Evolutionary conservation across 176 grass and related monocot genomes (phyloP).

Genomic region (Phragmites australis): DNA sequence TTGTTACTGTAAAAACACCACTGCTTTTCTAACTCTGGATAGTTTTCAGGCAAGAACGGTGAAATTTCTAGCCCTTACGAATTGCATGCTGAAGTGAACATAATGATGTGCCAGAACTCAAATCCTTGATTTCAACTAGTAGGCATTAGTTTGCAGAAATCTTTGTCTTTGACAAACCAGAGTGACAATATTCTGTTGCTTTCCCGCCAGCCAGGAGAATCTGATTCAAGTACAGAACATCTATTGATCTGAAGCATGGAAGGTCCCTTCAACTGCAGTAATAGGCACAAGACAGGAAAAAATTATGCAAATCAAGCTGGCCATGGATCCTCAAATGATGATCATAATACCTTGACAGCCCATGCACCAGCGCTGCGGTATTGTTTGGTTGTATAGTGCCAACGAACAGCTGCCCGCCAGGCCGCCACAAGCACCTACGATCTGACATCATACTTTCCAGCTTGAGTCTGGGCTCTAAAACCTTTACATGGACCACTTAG

Average conservation of each 20-base stretch:
- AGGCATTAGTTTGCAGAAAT: neutral
- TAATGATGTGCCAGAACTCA: neutral
- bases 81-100: neutral
- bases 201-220: neutral
- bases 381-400: neutral
- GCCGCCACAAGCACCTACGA: constrained; percentile 41
- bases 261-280: neutral
- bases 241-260: neutral
- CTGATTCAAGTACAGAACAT: neutral
- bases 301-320: neutral
- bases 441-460: constrained; percentile 86
- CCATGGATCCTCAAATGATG: neutral
- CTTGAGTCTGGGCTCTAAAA: constrained; percentile 87
- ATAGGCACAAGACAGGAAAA: neutral
- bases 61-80: neutral
- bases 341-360: neutral
- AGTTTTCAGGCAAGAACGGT: neutral
- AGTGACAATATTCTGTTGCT: neutral
- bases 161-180: constrained; percentile 3
- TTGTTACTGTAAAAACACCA: neutral
- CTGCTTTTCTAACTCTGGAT: neutral
- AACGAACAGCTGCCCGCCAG: neutral
- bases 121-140: neutral
- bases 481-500: constrained; percentile 77
- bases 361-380: neutral